Conservation (phyloP, 192 early-diverging fungal species). For the Phycomyces nitens region DNA sequence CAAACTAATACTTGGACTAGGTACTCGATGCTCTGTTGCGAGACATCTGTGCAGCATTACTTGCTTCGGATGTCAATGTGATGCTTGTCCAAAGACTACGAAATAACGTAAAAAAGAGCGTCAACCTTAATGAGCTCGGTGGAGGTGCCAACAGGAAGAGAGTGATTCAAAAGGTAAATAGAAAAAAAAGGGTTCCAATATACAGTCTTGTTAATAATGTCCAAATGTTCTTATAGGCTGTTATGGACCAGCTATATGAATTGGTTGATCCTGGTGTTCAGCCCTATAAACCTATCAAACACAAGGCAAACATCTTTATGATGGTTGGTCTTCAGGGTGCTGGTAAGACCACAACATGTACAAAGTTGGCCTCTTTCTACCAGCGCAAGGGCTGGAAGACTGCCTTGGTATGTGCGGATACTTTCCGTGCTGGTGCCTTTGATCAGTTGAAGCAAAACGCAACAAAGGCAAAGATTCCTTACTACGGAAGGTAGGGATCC, state of each 20-base stretch:
- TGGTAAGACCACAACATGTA: constrained; percentile 96
- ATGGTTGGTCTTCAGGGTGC: constrained; percentile 96
- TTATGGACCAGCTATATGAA: constrained; percentile 84
- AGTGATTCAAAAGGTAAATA: constrained; percentile 70
- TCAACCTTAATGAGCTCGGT: constrained; percentile 81
- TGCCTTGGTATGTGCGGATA: constrained; percentile 90
- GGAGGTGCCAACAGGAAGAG: constrained; percentile 82
- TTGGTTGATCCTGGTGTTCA: constrained; percentile 87
- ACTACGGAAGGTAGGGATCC: constrained; percentile 66
- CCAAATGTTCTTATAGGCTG: constrained; percentile 43
- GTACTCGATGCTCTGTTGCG: constrained; percentile 77
- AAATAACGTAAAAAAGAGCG: constrained; percentile 77
- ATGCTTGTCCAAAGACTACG: constrained; percentile 78
- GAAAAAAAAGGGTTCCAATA: not conserved
- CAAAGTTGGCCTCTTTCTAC: constrained; percentile 90
- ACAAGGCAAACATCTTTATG: constrained; percentile 86
- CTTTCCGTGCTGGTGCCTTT: constrained; percentile 97
- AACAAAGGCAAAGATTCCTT: constrained; percentile 95
- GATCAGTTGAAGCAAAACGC: constrained; percentile 99
- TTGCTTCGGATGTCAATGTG: constrained; percentile 92
- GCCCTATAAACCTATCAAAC: constrained; percentile 83
- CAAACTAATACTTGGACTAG: constrained; percentile 17
- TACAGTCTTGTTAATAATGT: not conserved
- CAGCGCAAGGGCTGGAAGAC: constrained; percentile 94
- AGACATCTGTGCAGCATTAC: constrained; percentile 84